Base-by-base conservation (phyloP, 257 asterid species). In the Striga asiatica region DNA sequence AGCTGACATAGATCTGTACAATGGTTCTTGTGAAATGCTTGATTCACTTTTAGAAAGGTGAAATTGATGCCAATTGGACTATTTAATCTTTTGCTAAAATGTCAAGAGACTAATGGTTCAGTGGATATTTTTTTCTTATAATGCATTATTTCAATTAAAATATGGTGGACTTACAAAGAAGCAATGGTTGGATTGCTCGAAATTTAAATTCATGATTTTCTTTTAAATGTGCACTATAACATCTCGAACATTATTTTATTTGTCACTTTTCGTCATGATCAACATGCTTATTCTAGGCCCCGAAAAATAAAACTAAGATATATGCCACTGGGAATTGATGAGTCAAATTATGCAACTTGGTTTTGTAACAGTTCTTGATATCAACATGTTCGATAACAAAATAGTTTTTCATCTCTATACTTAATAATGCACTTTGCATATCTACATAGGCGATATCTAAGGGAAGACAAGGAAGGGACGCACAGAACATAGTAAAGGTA, bases 401-500 rank as follows among this genome's bases (percentile, higher is more conserved):
- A 23, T 23, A 20, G 45, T 35, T 18, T 22, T 22, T 37, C 19
- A 35, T 48, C 46, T 7, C 25, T 45, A n/a, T 23, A 38, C 60
- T 16, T 46, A 16, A 66, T n/a, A n/a, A n/a, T n/a, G n/a, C n/a
- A n/a, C 19, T 62, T 8, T 35, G 56, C 16, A 25, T 19, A 50
- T 46, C 56, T 42, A 69, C 71, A 19, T 58, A 91, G 98, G 88
- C 76, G 37, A 64, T 87, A 65, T 78, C 97, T 19, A 91, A 91
- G 78, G 97, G 94, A 62, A 82, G 89, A 52, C 98, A 91, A 59
- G 98, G 97, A 41, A 84, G 97, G 73, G 95, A 87, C 66, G 98
- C 97, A 10, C 87, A 80, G 34, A 84, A 91, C 69, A 34, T 73
- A 19, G 88, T 91, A 5, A 82, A 75, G 94, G 97, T 85, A 60